Percentiles rank a stretch among this genome's conserved stretches.
phyloP scores from a whole-genome alignment of 495 filamentous ascomycete species.

The Penicillium arizonense region DNA sequence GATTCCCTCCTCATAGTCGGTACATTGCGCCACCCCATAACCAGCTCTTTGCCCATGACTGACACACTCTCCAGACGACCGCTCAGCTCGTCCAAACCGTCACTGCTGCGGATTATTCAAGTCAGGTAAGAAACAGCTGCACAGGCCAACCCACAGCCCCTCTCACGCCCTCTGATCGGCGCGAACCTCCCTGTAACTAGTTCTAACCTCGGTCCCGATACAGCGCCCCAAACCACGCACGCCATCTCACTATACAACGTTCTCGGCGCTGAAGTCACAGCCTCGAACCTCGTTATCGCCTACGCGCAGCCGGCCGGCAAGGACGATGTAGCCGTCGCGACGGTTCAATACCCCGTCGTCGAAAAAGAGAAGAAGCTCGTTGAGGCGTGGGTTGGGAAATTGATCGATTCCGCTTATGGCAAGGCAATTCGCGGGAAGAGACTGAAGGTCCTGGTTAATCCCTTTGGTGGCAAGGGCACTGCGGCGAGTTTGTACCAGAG shows the following conservation, averaged over 20 bases:
- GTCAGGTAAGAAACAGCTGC: conserved; percentile 27
- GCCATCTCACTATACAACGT: conserved; percentile 79
- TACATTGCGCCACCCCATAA: conserved; percentile 25
- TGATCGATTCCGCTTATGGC: conserved; percentile 73
- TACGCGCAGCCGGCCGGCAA: conserved; percentile 63
- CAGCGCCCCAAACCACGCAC: conserved; percentile 35
- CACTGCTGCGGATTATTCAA: conserved; percentile 36
- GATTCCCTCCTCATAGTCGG: conserved; percentile 65
- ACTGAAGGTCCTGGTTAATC: conserved; percentile 87
- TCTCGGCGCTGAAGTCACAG: conserved; percentile 70
- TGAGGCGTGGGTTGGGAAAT: conserved; percentile 56
- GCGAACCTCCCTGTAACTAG: too few species aligned
- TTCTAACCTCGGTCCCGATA: too few species aligned
- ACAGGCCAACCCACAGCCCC: too few species aligned
- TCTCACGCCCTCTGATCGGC: too few species aligned
- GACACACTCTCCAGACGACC: conserved; percentile 27
- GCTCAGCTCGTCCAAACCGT: conserved; percentile 29
- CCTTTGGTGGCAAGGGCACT: conserved; percentile 79
- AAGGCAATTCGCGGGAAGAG: conserved; percentile 67
- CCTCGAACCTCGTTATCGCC: conserved; percentile 65
- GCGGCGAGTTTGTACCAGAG: conserved; percentile 72
- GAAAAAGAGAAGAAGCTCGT: conserved; percentile 48
- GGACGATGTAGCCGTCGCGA: conserved; percentile 54
- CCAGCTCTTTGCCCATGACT: background rate
- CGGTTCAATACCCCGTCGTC: conserved; percentile 60